Conservation (phyloP, 495 filamentous ascomycete species). For the Xanthoparmelia taractica region DNA sequence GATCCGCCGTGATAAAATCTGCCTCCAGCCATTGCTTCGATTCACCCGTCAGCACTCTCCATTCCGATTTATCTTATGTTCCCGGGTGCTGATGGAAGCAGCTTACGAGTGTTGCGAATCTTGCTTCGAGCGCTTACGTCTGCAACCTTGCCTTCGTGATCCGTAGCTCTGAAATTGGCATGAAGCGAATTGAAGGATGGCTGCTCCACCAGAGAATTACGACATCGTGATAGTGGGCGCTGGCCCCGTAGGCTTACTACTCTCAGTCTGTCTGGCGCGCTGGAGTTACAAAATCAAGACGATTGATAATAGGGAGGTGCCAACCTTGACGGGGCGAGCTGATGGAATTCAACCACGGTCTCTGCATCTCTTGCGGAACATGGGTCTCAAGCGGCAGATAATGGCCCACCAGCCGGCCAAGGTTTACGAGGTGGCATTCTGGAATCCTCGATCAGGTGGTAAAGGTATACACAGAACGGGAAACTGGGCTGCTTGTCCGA, state of each 20-base stretch:
- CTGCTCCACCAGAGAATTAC: conserved; percentile 41
- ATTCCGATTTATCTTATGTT: background rate
- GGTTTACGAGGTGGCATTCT: conserved; percentile 61
- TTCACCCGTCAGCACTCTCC: background rate
- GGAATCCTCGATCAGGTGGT: conserved; percentile 47
- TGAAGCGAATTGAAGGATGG: conserved; percentile 28
- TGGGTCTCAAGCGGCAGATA: conserved; percentile 55
- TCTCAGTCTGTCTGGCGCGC: conserved; percentile 70
- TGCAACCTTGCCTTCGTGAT: background rate
- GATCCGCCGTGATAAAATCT: background rate
- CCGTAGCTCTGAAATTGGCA: background rate
- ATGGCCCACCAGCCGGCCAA: conserved; percentile 59
- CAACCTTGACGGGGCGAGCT: conserved; percentile 60
- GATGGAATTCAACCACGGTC: conserved; percentile 71
- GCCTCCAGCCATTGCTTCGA: background rate
- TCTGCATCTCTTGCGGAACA: conserved; percentile 59
- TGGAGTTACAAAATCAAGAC: conserved; percentile 64
- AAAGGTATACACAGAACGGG: conserved; percentile 53
- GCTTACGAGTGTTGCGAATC: background rate
- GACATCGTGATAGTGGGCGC: conserved; percentile 83
- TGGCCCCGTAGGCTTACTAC: conserved; percentile 77
- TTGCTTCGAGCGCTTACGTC: background rate
- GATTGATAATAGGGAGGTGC: conserved; percentile 57
- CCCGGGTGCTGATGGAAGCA: background rate
- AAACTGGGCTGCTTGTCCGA: conserved; percentile 56